A percentile compares a stretch with the other conserved stretches of the same genome.
These are phyloP conservation scores for Gnaphalium uliginosum DNA, from an alignment of 129 eudicot genomes.

Conservation along the genomic window DNA sequence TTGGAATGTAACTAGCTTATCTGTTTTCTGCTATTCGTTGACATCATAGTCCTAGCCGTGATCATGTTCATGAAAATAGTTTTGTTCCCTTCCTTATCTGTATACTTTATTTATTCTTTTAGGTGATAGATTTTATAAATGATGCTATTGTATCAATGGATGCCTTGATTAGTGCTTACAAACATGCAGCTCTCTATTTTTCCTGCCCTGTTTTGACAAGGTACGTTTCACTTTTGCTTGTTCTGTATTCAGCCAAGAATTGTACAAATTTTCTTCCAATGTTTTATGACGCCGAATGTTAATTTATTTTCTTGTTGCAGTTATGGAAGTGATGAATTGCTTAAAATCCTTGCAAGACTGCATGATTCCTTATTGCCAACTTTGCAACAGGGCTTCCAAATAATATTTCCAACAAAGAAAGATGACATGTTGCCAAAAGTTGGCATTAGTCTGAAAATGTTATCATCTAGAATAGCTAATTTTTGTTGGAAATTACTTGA, in stretches of 20 bases:
- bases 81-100: constrained; percentile 8
- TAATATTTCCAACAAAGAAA: constrained; percentile 40
- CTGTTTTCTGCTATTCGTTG: neutral
- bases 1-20: neutral
- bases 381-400: constrained; percentile 57
- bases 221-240: constrained; percentile 34
- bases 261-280: neutral
- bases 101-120: neutral
- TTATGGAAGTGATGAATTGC: constrained; percentile 71
- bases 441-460: constrained; percentile 58
- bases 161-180: constrained; percentile 72
- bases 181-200: constrained; percentile 74
- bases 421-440: constrained; percentile 43
- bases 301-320: constrained; percentile 45
- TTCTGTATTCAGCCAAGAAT: neutral
- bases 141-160: constrained; percentile 88
- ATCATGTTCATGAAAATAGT: neutral
- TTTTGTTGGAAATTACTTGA: constrained; percentile 75
- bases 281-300: constrained; percentile 8
- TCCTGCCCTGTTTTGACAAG: constrained; percentile 72
- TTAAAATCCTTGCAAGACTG: constrained; percentile 60
- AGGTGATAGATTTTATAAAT: constrained; percentile 92
- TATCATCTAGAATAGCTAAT: constrained; percentile 65
- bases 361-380: constrained; percentile 91
- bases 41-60: neutral